Conservation (phyloP, 306 rosid genomes). For the Comarum palustre region DNA sequence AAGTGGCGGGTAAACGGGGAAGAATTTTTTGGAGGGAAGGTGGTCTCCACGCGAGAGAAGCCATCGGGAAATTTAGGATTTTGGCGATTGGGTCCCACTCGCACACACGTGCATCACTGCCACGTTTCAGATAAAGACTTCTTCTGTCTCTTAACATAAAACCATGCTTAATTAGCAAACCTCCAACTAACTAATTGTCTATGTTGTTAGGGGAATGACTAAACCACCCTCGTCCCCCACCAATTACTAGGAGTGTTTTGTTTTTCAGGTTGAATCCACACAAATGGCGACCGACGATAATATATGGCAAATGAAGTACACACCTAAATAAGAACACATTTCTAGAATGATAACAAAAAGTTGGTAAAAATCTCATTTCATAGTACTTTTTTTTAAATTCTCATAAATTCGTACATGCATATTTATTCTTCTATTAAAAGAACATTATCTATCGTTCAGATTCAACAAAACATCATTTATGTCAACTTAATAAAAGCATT, state of each 20-base stretch:
- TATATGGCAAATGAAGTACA: no score
- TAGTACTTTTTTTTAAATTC: no score
- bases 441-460: background rate
- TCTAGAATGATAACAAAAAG: no score
- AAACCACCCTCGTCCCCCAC: background rate
- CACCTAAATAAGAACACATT: no score
- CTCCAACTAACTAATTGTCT: constrained; percentile 15
- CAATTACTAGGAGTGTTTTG: background rate
- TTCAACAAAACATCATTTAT: no score
- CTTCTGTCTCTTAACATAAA: background rate
- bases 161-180: background rate
- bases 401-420: no score
- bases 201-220: background rate
- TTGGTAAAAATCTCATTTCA: no score
- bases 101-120: constrained; percentile 61
- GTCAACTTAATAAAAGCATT: no score
- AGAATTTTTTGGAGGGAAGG: constrained; percentile 9
- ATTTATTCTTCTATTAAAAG: no score
- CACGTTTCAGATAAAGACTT: background rate
- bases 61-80: constrained; percentile 27
- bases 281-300: background rate
- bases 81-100: constrained; percentile 21
- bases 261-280: background rate
- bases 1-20: constrained; percentile 31
- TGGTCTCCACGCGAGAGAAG: constrained; percentile 24